Conservation (phyloP, 257 asterid species). For the Sherardia arvensis region DNA sequence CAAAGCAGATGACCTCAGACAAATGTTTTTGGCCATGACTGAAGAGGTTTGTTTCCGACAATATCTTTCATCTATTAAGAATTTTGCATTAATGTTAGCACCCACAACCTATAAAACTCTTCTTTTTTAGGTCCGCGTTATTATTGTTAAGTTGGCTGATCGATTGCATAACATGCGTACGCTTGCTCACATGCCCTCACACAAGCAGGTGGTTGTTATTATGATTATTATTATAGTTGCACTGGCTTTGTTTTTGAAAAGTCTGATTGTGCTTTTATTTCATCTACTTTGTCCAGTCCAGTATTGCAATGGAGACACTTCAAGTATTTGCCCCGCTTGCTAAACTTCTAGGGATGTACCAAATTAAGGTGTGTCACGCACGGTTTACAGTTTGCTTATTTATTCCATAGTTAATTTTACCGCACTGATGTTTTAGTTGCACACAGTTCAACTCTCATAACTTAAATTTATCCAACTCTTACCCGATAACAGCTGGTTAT, state of each 20-base stretch:
- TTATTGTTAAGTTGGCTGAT: conserved; percentile 90
- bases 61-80: neutral
- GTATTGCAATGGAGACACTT: conserved; percentile 88
- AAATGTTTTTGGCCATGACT: conserved; percentile 97
- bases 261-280: conserved; percentile 6
- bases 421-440: neutral
- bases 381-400: neutral
- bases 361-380: conserved; percentile 50
- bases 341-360: conserved; percentile 87
- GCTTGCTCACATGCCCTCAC: conserved; percentile 96
- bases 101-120: conserved; percentile 15
- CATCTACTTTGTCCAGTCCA: conserved; percentile 42
- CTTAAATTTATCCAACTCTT: neutral
- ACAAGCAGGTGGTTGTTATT: conserved; percentile 59
- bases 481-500: neutral
- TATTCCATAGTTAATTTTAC: neutral
- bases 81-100: conserved; percentile 4
- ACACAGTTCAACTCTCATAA: neutral
- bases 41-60: conserved; percentile 53
- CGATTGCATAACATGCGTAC: conserved; percentile 96
- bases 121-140: conserved; percentile 75
- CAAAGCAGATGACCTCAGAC: conserved; percentile 92
- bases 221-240: conserved; percentile 7
- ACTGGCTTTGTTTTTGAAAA: conserved; percentile 7
- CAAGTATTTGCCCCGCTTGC: conserved; percentile 94